Conservation (phyloP, 805 yeast species). For the Candida xyloterini region DNA sequence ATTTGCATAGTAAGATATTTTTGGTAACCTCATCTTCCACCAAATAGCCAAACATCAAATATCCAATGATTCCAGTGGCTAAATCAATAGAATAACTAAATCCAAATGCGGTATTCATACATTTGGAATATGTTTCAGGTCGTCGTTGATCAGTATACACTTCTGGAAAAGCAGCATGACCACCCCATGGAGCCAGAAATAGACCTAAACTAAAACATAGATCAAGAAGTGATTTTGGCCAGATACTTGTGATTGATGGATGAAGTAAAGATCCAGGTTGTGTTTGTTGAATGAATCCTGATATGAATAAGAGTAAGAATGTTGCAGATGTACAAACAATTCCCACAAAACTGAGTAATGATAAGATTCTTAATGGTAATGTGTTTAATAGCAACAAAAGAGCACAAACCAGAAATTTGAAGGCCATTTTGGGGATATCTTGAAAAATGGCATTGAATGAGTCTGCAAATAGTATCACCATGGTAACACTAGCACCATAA, state of each 20-base stretch:
- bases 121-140: slow-evolving; percentile 51
- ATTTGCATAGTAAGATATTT: slow-evolving; percentile 40
- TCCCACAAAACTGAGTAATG: slow-evolving; percentile 68
- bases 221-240: slow-evolving; percentile 54
- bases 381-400: slow-evolving; percentile 49
- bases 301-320: slow-evolving; percentile 51
- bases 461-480: slow-evolving; percentile 59
- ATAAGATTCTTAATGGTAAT: slow-evolving; percentile 69
- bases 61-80: slow-evolving; percentile 64
- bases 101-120: slow-evolving; percentile 56
- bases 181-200: slow-evolving; percentile 80
- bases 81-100: slow-evolving; percentile 60
- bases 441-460: slow-evolving; percentile 52
- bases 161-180: slow-evolving; percentile 79
- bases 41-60: slow-evolving; percentile 51
- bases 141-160: slow-evolving; percentile 69
- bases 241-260: slow-evolving; percentile 63
- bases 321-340: slow-evolving; percentile 67
- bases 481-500: slow-evolving; percentile 57
- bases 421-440: slow-evolving; percentile 34
- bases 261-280: slow-evolving; percentile 73
- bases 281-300: slow-evolving; percentile 59
- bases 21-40: slow-evolving; percentile 53
- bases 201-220: slow-evolving; percentile 63
- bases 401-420: slow-evolving; percentile 41